Conservation (phyloP, 1,284 basidiomycete species). For the Tylopilus sp. region DNA sequence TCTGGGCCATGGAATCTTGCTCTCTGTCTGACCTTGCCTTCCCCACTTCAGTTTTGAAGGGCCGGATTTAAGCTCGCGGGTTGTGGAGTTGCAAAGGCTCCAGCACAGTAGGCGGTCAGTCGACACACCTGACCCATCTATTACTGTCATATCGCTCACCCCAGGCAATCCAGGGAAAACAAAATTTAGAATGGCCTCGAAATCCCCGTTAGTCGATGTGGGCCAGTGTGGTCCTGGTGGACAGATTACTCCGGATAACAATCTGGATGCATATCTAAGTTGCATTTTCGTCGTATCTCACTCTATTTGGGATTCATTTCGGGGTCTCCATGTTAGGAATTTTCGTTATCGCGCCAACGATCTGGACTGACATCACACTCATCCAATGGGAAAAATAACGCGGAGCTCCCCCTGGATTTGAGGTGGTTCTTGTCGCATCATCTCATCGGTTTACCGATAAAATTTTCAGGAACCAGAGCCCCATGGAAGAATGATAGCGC, state of each 20-base stretch:
- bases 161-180: too few relatives aligned
- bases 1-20: too few relatives aligned
- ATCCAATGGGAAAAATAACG: conserved; percentile 20
- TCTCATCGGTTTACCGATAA: conserved; percentile 3
- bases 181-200: too few relatives aligned
- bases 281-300: not conserved
- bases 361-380: not conserved
- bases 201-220: not conserved
- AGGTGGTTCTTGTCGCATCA: not conserved
- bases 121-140: too few relatives aligned
- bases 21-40: too few relatives aligned
- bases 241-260: not conserved
- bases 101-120: too few relatives aligned
- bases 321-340: not conserved
- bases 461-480: not conserved
- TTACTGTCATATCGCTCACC: too few relatives aligned
- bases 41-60: too few relatives aligned
- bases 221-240: not conserved
- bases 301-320: not conserved
- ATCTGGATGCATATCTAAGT: not conserved
- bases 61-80: too few relatives aligned
- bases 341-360: conserved; percentile 2
- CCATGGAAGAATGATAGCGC: not conserved
- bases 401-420: not conserved
- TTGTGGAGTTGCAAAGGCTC: too few relatives aligned